Base-by-base conservation (phyloP, 345 rosid genomes). In the Nephelium lappaceum region DNA sequence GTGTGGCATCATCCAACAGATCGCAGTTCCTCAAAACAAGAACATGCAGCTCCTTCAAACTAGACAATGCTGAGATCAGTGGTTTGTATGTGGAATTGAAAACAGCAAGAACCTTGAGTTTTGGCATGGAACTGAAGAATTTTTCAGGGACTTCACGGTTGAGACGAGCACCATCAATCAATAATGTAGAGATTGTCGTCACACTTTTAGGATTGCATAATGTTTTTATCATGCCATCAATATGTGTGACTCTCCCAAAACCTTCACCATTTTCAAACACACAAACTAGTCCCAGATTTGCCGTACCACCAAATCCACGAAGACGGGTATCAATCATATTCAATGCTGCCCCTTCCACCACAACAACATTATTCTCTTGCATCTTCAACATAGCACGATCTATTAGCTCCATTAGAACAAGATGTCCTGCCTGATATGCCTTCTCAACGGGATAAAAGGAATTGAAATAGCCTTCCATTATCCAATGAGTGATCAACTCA, bases 391-490 rank as follows among this genome's bases (percentile, higher is more conserved):
- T 57, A 42, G 87, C 84, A 39, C 85, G 81, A 60, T 79, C 78
- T 38, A 79, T 83, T 65, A 93, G 88, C 80, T 86, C 78, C 87
- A 87, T 91, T 78, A 93, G 73, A 74, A 88, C 81, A 4, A 4
- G 0, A 66, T 90, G 91, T 18, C 90, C 95, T 0, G 81, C 71
- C 15, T 80, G 76, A 68, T 89, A 91, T 5, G 90, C 89, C 71
- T 76, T 67, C 62, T 83, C 84, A 10, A 90, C 73, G 23, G 77
- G 67, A 75, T 79, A 84, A 42, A 72, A 23, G 38, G 82, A 80
- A 82, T 67, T 91, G 57, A 91, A 88, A 66, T 76, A 88, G 63
- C 95, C 93, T 85, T 93, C 93, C 74, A 93, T 79, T n/a, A 90
- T 85, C 95, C 93, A 91, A 15, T 89, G 85, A 11, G 87, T 64